Conservation (phyloP, 2,329 filamentous ascomycete genomes). For the Botrytis fragariae region DNA sequence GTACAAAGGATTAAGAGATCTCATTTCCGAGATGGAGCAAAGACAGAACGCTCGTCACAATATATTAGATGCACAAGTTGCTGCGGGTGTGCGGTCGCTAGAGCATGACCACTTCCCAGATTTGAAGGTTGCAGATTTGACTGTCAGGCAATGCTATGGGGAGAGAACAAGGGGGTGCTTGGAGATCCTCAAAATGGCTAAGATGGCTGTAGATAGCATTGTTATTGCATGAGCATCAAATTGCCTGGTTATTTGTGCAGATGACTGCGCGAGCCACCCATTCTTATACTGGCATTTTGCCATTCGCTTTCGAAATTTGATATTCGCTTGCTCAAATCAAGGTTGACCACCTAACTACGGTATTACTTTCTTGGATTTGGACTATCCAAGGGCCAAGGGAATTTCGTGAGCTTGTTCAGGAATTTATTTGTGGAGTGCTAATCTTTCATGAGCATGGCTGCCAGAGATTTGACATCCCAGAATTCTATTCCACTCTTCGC, state of each 20-base stretch:
- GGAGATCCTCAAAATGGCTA: slow-evolving; percentile 54
- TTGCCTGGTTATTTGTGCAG: neutral
- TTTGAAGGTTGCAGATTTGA: slow-evolving; percentile 27
- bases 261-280: neutral
- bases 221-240: slow-evolving; percentile 47
- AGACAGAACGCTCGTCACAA: slow-evolving; percentile 50
- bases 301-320: neutral
- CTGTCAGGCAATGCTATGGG: slow-evolving; percentile 24
- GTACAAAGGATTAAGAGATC: slow-evolving; percentile 53
- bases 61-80: slow-evolving; percentile 47
- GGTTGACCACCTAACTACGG: too few species aligned
- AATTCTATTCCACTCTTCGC: neutral
- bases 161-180: slow-evolving; percentile 47
- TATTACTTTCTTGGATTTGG: neutral
- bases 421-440: neutral
- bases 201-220: slow-evolving; percentile 52
- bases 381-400: neutral
- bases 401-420: neutral
- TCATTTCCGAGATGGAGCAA: slow-evolving; percentile 53
- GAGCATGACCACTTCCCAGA: slow-evolving; percentile 1
- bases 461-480: neutral
- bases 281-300: neutral
- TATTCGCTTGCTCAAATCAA: neutral
- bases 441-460: neutral
- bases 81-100: slow-evolving; percentile 39